Evolutionary conservation across 495 filamentous ascomycete genomes (phyloP).

Genomic region (Peziza echinospora): DNA sequence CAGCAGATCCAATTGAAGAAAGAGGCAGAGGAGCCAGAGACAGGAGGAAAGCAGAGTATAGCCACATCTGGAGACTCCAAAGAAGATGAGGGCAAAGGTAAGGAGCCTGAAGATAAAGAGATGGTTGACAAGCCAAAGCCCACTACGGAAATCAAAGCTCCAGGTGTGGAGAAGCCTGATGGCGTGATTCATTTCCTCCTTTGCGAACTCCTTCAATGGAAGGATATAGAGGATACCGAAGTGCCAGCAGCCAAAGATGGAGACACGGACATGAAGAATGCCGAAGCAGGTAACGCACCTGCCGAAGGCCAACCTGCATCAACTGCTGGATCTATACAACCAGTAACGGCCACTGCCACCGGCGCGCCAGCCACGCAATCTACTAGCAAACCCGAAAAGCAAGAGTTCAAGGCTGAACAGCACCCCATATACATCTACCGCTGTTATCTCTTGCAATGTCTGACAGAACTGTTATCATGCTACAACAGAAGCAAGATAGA

Average conservation of each 20-base stretch:
- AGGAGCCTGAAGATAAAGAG: conserved; percentile 30
- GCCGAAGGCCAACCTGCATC: conserved; percentile 21
- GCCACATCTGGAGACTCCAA: conserved; percentile 6
- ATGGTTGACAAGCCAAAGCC: conserved; percentile 38
- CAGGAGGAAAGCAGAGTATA: not conserved
- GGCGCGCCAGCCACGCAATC: conserved; percentile 13
- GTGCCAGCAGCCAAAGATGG: conserved; percentile 3
- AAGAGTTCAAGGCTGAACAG: conserved; percentile 69
- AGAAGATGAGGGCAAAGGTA: conserved; percentile 1
- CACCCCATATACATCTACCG: conserved; percentile 92
- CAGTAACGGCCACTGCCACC: conserved; percentile 8
- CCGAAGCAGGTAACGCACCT: conserved; percentile 3
- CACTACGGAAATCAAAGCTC: conserved; percentile 48
- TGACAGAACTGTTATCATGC: conserved; percentile 77
- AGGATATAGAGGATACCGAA: conserved; percentile 26
- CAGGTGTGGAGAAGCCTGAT: conserved; percentile 78
- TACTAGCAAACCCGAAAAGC: conserved; percentile 41
- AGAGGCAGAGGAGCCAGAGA: conserved; percentile 9
- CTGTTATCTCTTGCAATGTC: conserved; percentile 81
- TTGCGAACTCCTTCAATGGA: conserved; percentile 76
- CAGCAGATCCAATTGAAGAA: conserved; percentile 39
- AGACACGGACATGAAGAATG: conserved; percentile 3
- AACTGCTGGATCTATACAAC: conserved; percentile 7
- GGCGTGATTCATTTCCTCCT: conserved; percentile 91
- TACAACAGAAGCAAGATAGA: conserved; percentile 92